Percentiles rank a stretch among this genome's conserved stretches.
Conservation (phyloP, 2,329 filamentous ascomycete species). For the Aspergillus sp. region DNA sequence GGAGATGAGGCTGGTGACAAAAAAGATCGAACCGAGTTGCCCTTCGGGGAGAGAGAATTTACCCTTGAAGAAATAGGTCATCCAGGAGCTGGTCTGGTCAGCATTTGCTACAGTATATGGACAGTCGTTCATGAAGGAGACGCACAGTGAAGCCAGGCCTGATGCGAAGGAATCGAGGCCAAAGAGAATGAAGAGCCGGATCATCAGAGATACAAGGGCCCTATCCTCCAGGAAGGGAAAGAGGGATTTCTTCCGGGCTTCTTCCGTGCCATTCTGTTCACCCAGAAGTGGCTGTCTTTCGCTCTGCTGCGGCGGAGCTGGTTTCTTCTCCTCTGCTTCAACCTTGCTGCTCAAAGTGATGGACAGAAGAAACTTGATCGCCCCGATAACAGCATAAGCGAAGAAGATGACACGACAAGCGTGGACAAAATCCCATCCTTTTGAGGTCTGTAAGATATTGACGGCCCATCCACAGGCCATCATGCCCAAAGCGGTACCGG, state of each 20-base stretch:
- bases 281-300: constrained; percentile 38
- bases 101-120: constrained; percentile 15
- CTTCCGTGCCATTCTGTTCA: constrained; percentile 9
- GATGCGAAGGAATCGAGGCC: constrained; percentile 67
- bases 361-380: constrained; percentile 55
- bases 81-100: constrained; percentile 36
- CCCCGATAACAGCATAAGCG: constrained; percentile 56
- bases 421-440: constrained; percentile 44
- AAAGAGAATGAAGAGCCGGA: constrained; percentile 63
- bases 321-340: constrained; percentile 38
- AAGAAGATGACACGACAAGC: constrained; percentile 59
- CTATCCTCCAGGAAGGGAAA: constrained; percentile 56
- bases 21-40: constrained; percentile 54
- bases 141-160: constrained; percentile 64
- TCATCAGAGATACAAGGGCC: constrained; percentile 35
- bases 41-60: constrained; percentile 55
- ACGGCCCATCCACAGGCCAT: constrained; percentile 60
- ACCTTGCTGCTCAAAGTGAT: constrained; percentile 49
- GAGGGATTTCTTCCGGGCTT: constrained; percentile 33
- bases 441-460: constrained; percentile 44
- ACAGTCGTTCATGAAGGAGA: constrained; percentile 17
- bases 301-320: constrained; percentile 14
- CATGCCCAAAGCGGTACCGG: constrained; percentile 61
- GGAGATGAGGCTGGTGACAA: constrained; percentile 44
- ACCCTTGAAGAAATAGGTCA: constrained; percentile 56